A percentile compares a stretch with the other conserved stretches of the same genome.
Evolutionary conservation across 768 basidiomycete genomes (phyloP).

Genomic region (Botryobasidium botryosum): DNA sequence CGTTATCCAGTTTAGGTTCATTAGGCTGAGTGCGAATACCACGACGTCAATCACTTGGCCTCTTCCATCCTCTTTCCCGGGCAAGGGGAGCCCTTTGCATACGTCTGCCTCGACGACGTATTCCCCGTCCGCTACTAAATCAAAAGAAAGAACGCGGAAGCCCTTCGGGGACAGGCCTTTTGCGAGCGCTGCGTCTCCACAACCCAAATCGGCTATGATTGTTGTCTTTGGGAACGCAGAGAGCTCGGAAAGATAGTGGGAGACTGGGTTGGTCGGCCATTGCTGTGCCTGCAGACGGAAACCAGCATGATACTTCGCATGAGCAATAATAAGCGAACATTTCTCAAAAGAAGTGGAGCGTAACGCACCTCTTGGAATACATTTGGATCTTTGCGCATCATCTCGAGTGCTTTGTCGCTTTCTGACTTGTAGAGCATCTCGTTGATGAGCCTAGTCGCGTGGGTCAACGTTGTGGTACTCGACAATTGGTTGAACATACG

Average conservation of each 20-base stretch:
- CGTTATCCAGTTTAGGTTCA: slow-evolving; percentile 93
- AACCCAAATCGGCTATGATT: slow-evolving; percentile 84
- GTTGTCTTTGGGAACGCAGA: slow-evolving; percentile 37
- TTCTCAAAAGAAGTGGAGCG: not conserved
- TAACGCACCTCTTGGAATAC: slow-evolving; percentile 62
- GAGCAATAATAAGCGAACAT: not conserved
- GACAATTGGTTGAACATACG: slow-evolving; percentile 11
- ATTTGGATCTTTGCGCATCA: slow-evolving; percentile 73
- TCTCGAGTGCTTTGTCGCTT: slow-evolving; percentile 49
- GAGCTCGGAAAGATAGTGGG: slow-evolving; percentile 53
- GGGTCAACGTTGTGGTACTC: slow-evolving; percentile 13
- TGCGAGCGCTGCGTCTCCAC: slow-evolving; percentile 85
- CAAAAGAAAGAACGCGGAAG: slow-evolving; percentile 56
- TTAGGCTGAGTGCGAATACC: slow-evolving; percentile 87
- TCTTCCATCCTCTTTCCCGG: slow-evolving; percentile 48
- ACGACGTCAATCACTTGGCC: slow-evolving; percentile 80
- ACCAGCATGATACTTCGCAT: slow-evolving; percentile 68
- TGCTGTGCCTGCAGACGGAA: slow-evolving; percentile 81
- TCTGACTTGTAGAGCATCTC: slow-evolving; percentile 81
- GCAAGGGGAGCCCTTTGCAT: slow-evolving; percentile 61
- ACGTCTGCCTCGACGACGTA: slow-evolving; percentile 87
- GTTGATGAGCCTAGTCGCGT: slow-evolving; percentile 68
- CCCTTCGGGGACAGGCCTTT: slow-evolving; percentile 52
- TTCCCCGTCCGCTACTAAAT: slow-evolving; percentile 53
- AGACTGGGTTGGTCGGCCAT: slow-evolving; percentile 92